These are phyloP conservation scores for Rhizopus arrhizus DNA, from an alignment of 371 early-diverging fungal genomes.

Conservation along the genomic window DNA sequence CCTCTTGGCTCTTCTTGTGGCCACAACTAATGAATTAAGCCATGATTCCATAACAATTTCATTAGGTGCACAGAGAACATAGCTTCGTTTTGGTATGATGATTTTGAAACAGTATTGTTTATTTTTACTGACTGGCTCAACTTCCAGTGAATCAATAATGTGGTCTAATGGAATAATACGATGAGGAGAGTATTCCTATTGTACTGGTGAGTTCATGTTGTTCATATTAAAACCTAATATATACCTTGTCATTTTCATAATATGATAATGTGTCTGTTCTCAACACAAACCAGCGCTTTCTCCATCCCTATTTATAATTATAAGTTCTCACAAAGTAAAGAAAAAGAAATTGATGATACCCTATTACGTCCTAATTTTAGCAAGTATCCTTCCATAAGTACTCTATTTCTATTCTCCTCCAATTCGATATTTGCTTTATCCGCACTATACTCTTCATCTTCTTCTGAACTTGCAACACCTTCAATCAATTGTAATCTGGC, in stretches of 20 bases:
- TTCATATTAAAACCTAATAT: too few relatives aligned
- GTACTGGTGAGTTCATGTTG: too few relatives aligned
- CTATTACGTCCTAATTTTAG: slow-evolving; percentile 70
- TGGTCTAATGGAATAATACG: slow-evolving; percentile 68
- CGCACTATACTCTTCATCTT: slow-evolving; percentile 47
- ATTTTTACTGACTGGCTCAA: slow-evolving; percentile 63
- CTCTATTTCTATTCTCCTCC: slow-evolving; percentile 51
- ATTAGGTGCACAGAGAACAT: slow-evolving; percentile 68
- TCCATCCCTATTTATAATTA: slow-evolving; percentile 53
- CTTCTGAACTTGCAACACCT: slow-evolving; percentile 50
- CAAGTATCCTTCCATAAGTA: slow-evolving; percentile 73
- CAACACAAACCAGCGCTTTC: slow-evolving; percentile 84
- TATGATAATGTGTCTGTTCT: slow-evolving; percentile 71
- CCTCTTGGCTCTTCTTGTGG: slow-evolving; percentile 44
- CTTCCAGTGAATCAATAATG: slow-evolving; percentile 76
- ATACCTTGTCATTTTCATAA: slow-evolving; percentile 73
- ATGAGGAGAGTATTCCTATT: slow-evolving; percentile 66
- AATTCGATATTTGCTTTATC: slow-evolving; percentile 35
- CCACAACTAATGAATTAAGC: slow-evolving; percentile 68
- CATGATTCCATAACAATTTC: slow-evolving; percentile 65
- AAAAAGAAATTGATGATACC: slow-evolving; percentile 13
- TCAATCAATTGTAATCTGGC: slow-evolving; percentile 35
- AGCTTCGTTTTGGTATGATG: slow-evolving; percentile 71
- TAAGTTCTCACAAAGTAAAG: too few relatives aligned
- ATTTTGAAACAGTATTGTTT: slow-evolving; percentile 75